Evolutionary conservation across 208 protist genomes (phyloP), one percentile per base, ranked within the genome.

Genomic region (Acanthamoeba castellanii): DNA sequence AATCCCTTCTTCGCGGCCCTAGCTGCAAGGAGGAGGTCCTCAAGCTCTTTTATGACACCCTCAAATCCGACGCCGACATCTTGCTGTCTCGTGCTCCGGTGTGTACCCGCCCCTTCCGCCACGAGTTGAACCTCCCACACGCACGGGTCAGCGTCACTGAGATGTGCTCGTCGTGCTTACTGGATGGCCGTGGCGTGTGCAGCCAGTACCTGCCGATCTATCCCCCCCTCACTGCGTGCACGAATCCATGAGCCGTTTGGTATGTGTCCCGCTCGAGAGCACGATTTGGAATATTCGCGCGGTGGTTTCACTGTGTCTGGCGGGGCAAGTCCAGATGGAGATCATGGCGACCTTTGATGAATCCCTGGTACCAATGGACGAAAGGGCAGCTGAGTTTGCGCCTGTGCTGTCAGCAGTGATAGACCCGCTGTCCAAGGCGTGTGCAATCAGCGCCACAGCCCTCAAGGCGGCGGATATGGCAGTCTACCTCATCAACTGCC

Each of bases 401-500:
- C 95, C 95, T 13, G 78, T 95, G 5, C 57, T 96, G 45, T 76
- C 42, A 7, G 27, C 92, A 7, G 74, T 95, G 22, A 89, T 96
- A 34, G 90, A 95, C 34, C 95, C 95, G 5, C 72, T 96, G 6
- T 84, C 93, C 1, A 78, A 96, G 47, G 30, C 93, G 22, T 89
- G 61, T 25, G 94, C 96, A 0, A 47, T 95, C 57, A 95, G 82
- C 89, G 93, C 93, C 47, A 95, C 93, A 13, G 4, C 47, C 45
- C 55, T 95, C 25, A 95, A 88, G 27, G 70, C 93, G 42, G 45
- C 88, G 42, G 55, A 93, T 42, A 96, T 96, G 95, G 91, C 96
- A 1, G 96, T 96, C 5, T 96, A 93, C 25, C 93, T 96, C 42
- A 95, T 96, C 20, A 96, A 96, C 66, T 94, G 95, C 85, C 30